phyloP scores from a whole-genome alignment of 495 filamentous ascomycete genomes.

The Hypoxylon cercidicola region DNA sequence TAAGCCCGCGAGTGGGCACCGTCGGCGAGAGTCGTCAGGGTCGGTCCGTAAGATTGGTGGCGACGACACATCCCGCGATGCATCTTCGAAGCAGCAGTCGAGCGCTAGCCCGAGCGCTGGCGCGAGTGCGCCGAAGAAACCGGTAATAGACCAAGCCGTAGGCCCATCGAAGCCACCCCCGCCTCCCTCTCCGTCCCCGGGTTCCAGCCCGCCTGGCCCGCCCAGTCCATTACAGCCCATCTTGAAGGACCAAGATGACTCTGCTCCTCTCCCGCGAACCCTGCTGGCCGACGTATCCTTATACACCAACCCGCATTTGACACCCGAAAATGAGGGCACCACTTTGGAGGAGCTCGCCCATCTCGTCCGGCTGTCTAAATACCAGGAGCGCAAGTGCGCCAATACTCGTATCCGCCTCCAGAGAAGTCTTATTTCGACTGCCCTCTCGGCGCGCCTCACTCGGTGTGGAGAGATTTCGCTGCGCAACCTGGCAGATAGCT shows the following conservation, averaged over 20 bases:
- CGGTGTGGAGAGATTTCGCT: constrained; percentile 81
- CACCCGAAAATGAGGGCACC: constrained; percentile 63
- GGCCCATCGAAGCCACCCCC: constrained; percentile 40
- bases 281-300: constrained; percentile 62
- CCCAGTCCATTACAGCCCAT: constrained; percentile 40
- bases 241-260: constrained; percentile 45
- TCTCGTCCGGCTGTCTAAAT: constrained; percentile 73
- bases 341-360: constrained; percentile 77
- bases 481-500: constrained; percentile 85
- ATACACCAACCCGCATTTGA: constrained; percentile 60
- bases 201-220: constrained; percentile 32
- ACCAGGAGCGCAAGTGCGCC: constrained; percentile 76
- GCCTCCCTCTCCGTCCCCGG: constrained; percentile 33
- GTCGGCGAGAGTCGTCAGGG: constrained; percentile 46
- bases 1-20: constrained; percentile 41
- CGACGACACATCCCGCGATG: constrained; percentile 52
- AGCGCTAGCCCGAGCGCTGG: constrained; percentile 40
- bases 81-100: constrained; percentile 49
- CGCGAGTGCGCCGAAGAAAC: constrained; percentile 53
- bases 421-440: constrained; percentile 74
- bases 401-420: constrained; percentile 74
- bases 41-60: constrained; percentile 46
- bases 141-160: constrained; percentile 57
- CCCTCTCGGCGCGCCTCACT: constrained; percentile 80
- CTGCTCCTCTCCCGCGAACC: constrained; percentile 48